Evolutionary conservation across 306 rosid genomes (phyloP), one percentile per base, ranked within the genome.

Genomic region (Malus sieversii): DNA sequence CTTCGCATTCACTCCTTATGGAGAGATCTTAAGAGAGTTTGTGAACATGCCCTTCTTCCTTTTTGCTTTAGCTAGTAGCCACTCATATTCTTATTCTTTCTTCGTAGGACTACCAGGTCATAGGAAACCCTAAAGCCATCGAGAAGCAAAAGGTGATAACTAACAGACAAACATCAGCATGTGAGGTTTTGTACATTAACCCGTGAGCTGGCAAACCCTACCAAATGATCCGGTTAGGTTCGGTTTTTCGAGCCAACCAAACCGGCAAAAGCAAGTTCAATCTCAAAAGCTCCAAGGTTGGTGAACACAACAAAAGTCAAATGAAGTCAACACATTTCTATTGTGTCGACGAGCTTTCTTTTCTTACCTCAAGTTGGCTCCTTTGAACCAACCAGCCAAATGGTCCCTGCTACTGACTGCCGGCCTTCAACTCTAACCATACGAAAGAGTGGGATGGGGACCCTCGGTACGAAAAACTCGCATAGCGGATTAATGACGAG

Each of bases 1-100:
- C 75, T 83, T 86, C 89, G 68, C 90, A 18, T 86, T 84, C 90
- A 22, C 30, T 78, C 81, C 84, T 75, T 75, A 66, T 65, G 63
- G 64, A 60, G 44, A n/a, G 67, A 76, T 76, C 59, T 73, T 62
- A 80, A 63, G 76, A 46, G 70, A 66, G 81, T 63, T 1, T n/a
- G 68, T 57, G 70, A 79, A 46, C 69, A 42, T 69, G 73, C 61
- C 73, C 57, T 72, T 75, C 52, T 14, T 40, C 65, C 68, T 64
- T 29, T 70, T 76, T 51, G 27, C 79, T 71, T 84, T 74, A 70
- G n/a, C 67, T 77, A 66, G 80, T 75, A 72, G 85, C 88, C 91
- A 75, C 83, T 79, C 84, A 57, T 67, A 40, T 73, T 81, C 74
- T 53, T 78, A 40, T 61, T 68, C 69, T 40, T 64, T 44, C 74